These are phyloP conservation scores for Beauveria caledonica DNA, from an alignment of 2,329 filamentous ascomycete species.

Conservation along the genomic window DNA sequence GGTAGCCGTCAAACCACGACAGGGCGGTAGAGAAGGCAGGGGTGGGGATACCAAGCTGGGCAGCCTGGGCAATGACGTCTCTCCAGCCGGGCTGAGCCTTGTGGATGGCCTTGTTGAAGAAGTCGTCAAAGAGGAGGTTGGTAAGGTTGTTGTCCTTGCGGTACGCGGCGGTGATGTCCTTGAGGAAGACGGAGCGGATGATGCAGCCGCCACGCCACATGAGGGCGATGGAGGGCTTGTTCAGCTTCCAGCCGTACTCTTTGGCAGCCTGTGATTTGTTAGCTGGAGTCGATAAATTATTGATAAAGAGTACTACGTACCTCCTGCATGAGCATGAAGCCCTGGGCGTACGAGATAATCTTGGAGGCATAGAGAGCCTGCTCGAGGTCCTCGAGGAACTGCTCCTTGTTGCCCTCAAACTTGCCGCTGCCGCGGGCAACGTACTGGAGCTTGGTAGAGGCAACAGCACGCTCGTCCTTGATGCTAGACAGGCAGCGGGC, in stretches of 20 bases:
- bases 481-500: constrained; percentile 87
- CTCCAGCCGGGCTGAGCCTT: constrained; percentile 89
- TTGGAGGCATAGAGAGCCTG: constrained; percentile 98
- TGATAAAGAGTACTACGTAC: constrained; percentile 41
- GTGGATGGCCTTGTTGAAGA: constrained; percentile 99
- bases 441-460: constrained; percentile 66
- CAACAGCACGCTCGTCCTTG: constrained; percentile 85
- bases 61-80: constrained; percentile 83
- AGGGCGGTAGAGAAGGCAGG: constrained; percentile 95
- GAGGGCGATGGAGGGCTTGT: constrained; percentile 99
- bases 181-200: constrained; percentile 98
- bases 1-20: constrained; percentile 98
- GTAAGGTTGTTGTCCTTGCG: constrained; percentile 88
- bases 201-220: constrained; percentile 99
- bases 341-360: constrained; percentile 99
- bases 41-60: constrained; percentile 89
- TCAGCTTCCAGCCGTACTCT: constrained; percentile 96
- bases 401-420: constrained; percentile 84
- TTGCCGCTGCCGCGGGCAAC: constrained; percentile 62
- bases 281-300: background rate
- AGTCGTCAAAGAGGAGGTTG: constrained; percentile 97
- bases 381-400: constrained; percentile 95
- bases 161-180: constrained; percentile 98
- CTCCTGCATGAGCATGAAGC: constrained; percentile 99
- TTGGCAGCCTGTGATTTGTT: constrained; percentile 62